A percentile compares a stretch with the other conserved stretches of the same genome.
These are phyloP conservation scores for Canariomyces notabilis DNA, from an alignment of 2,329 filamentous ascomycete species.

Conservation along the genomic window DNA sequence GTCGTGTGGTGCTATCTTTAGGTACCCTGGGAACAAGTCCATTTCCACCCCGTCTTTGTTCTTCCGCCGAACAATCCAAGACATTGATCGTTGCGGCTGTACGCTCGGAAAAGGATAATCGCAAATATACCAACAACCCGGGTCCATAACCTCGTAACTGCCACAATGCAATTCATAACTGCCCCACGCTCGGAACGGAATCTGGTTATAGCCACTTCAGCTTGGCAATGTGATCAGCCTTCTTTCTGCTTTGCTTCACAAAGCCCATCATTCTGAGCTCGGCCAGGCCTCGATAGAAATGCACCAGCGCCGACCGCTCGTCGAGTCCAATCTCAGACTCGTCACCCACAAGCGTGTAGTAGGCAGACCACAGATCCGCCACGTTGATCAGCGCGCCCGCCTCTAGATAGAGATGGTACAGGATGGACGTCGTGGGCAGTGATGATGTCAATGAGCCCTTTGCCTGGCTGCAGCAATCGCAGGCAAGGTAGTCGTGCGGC, in stretches of 20 bases:
- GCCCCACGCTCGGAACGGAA: conserved; percentile 1
- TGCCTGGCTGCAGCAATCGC: conserved; percentile 57
- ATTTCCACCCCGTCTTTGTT: conserved; percentile 10
- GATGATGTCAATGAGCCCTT: conserved; percentile 51
- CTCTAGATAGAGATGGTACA: conserved; percentile 77
- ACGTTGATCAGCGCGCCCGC: conserved; percentile 73
- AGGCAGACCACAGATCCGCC: conserved; percentile 74
- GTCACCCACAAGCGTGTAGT: conserved; percentile 56
- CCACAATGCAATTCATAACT: conserved; percentile 15
- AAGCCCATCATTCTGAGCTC: conserved; percentile 83
- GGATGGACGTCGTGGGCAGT: conserved; percentile 64
- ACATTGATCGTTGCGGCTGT: conserved; percentile 12
- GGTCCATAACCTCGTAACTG: not conserved
- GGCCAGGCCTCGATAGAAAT: conserved; percentile 81
- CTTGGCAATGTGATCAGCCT: conserved; percentile 87
- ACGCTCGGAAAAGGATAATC: not conserved
- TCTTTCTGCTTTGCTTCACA: conserved; percentile 84
- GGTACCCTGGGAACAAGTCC: no score
- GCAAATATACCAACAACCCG: conserved; percentile 11
- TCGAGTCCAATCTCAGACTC: conserved; percentile 39
- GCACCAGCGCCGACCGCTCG: conserved; percentile 58
- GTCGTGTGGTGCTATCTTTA: conserved; percentile 19
- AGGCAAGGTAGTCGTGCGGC: conserved; percentile 74
- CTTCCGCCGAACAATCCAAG: conserved; percentile 13
- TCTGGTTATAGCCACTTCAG: conserved; percentile 64